Percentiles rank a stretch among this genome's conserved stretches.
Conservation (phyloP, 2,329 filamentous ascomycete genomes). For the Rhytidhysteron rufulum region DNA sequence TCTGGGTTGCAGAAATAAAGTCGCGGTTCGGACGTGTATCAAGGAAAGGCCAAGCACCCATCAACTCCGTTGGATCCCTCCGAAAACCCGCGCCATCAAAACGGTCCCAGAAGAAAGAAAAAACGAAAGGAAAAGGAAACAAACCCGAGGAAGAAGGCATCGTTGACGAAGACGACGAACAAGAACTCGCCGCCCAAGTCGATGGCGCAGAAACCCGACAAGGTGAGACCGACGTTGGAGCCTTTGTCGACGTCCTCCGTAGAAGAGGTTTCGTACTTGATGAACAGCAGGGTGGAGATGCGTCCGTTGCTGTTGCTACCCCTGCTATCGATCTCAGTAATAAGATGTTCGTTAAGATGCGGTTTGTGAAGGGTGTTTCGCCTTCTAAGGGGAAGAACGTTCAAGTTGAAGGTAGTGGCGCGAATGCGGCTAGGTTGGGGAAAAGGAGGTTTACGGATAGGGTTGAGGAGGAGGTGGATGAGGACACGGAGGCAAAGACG, state of each 20-base stretch:
- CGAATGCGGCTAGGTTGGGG: slow-evolving; percentile 40
- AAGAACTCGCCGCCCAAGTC: slow-evolving; percentile 61
- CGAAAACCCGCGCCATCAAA: slow-evolving; percentile 34
- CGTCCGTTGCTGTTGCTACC: no score
- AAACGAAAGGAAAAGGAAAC: slow-evolving; percentile 35
- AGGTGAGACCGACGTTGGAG: slow-evolving; percentile 77
- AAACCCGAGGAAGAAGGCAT: slow-evolving; percentile 47
- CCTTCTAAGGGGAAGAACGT: slow-evolving; percentile 74
- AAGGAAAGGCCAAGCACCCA: slow-evolving; percentile 44
- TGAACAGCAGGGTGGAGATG: no score
- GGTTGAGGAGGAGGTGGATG: slow-evolving; percentile 50
- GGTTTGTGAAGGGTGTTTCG: slow-evolving; percentile 79
- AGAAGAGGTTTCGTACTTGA: slow-evolving; percentile 80
- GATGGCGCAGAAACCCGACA: slow-evolving; percentile 55
- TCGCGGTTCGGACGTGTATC: slow-evolving; percentile 70
- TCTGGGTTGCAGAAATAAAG: slow-evolving; percentile 98
- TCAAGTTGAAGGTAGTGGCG: slow-evolving; percentile 36
- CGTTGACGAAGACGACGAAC: slow-evolving; percentile 51
- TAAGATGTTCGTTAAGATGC: slow-evolving; percentile 98
- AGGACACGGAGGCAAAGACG: slow-evolving; percentile 63
- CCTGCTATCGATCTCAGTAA: slow-evolving; percentile 75
- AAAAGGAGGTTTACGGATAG: slow-evolving; percentile 56
- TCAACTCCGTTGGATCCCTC: slow-evolving; percentile 62
- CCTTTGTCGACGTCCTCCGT: slow-evolving; percentile 79
- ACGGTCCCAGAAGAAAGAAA: slow-evolving; percentile 50